A percentile compares a stretch with the other conserved stretches of the same genome.
Evolutionary conservation across 2,329 filamentous ascomycete genomes (phyloP).

Genomic region (Colletotrichum musicola): DNA sequence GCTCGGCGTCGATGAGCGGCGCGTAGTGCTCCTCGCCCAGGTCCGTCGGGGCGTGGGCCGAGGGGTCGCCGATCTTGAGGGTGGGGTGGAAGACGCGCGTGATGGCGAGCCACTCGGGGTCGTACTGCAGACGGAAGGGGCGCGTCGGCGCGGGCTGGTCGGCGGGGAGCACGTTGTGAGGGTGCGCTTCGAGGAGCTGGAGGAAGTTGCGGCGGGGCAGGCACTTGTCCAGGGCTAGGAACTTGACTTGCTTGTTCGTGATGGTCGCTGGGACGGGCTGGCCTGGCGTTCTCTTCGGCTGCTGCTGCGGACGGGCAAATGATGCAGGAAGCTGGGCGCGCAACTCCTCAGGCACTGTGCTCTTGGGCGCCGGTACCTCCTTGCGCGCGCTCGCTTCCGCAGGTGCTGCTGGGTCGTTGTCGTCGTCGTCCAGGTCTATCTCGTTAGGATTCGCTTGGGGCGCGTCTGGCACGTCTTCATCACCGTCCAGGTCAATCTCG

Average conservation of each 20-base stretch:
- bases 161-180: constrained; percentile 44
- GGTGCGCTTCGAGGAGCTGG: constrained; percentile 77
- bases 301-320: constrained; percentile 65
- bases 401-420: constrained; percentile 53
- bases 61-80: constrained; percentile 72
- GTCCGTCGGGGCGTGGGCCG: constrained; percentile 67
- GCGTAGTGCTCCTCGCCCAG: constrained; percentile 77
- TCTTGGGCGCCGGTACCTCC: constrained; percentile 29
- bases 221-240: constrained; percentile 94
- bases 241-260: constrained; percentile 82
- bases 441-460: constrained; percentile 70
- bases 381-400: constrained; percentile 29
- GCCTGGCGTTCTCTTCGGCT: constrained; percentile 59
- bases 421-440: constrained; percentile 76
- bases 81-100: constrained; percentile 81
- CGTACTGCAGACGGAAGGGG: constrained; percentile 79
- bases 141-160: constrained; percentile 45
- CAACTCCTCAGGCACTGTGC: constrained; percentile 70
- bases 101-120: constrained; percentile 96
- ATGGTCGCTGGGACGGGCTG: constrained; percentile 79
- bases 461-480: constrained; percentile 19
- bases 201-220: constrained; percentile 84
- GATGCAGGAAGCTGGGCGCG: constrained; percentile 82
- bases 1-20: constrained; percentile 76
- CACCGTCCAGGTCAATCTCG: constrained; percentile 40